phyloP scores from a whole-genome alignment of 163 green algal species.

The Chlamydomonas reinhardtii region DNA sequence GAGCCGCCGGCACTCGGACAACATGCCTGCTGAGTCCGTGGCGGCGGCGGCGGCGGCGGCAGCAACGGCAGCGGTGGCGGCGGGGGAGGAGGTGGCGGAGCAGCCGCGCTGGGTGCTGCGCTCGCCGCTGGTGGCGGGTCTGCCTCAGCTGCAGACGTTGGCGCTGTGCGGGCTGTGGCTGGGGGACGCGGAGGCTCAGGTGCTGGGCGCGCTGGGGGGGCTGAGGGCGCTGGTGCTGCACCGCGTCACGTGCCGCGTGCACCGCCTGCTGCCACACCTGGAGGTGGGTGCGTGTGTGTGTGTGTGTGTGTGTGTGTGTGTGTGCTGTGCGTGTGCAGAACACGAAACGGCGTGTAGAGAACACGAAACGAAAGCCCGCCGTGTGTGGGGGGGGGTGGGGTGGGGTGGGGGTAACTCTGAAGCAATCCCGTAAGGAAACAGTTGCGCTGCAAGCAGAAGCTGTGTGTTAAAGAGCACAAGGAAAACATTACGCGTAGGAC shows the following conservation, averaged over 20 bases:
- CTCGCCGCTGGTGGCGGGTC: background rate
- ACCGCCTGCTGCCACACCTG: background rate
- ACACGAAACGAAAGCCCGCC: too few species aligned
- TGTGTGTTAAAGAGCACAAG: too few species aligned
- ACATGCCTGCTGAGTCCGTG: too few species aligned
- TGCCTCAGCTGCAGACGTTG: background rate
- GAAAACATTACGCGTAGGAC: too few species aligned
- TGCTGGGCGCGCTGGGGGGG: background rate
- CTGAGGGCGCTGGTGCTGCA: background rate
- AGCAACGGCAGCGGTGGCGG: background rate
- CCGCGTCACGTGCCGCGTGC: background rate
- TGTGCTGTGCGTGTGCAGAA: too few species aligned
- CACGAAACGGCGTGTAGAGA: too few species aligned
- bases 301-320: too few species aligned
- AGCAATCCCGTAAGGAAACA: too few species aligned
- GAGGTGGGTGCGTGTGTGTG: background rate
- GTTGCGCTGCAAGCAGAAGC: too few species aligned
- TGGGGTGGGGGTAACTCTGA: too few species aligned
- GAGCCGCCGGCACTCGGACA: too few species aligned
- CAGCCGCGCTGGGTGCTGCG: too few species aligned
- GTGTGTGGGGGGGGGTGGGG: background rate
- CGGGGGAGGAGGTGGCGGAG: background rate
- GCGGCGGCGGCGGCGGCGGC: background rate
- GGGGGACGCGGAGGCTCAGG: background rate
- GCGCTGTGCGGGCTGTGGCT: constrained; percentile 2